Evolutionary conservation across 495 filamentous ascomycete genomes (phyloP).

Genomic region (Penicillium samsonianum): DNA sequence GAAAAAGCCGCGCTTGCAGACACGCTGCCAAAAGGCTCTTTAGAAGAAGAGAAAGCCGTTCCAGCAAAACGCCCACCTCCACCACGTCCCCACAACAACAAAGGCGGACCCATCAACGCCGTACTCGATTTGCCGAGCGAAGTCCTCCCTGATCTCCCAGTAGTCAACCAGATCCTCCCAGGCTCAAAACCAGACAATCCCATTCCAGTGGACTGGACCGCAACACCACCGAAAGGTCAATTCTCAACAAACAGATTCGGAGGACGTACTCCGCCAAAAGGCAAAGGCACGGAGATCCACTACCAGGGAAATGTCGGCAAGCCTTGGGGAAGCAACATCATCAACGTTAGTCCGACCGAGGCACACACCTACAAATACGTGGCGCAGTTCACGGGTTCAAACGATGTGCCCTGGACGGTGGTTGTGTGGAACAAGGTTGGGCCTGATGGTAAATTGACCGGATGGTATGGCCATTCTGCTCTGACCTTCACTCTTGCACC

Average conservation of each 20-base stretch:
- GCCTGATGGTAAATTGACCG: conserved; percentile 40
- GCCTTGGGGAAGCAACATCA: conserved; percentile 59
- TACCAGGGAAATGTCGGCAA: conserved; percentile 51
- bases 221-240: conserved; percentile 21
- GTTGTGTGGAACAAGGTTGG: conserved; percentile 58
- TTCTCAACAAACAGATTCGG: conserved; percentile 35
- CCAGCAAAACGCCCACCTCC: background rate
- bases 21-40: background rate
- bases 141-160: conserved; percentile 13
- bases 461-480: conserved; percentile 49
- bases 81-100: background rate
- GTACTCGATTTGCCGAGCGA: background rate
- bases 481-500: conserved; percentile 46
- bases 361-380: conserved; percentile 50
- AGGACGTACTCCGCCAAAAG: conserved; percentile 27
- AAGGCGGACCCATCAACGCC: background rate
- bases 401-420: conserved; percentile 41
- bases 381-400: conserved; percentile 43
- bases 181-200: background rate
- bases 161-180: conserved; percentile 16
- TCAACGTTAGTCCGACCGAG: conserved; percentile 37
- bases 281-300: conserved; percentile 26
- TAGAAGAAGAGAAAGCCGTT: background rate
- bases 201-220: conserved; percentile 27
- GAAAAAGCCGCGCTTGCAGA: conserved; percentile 1